Percentiles rank a stretch among this genome's conserved stretches.
Conservation (phyloP, 306 rosid species). For the Castanea crenata region DNA sequence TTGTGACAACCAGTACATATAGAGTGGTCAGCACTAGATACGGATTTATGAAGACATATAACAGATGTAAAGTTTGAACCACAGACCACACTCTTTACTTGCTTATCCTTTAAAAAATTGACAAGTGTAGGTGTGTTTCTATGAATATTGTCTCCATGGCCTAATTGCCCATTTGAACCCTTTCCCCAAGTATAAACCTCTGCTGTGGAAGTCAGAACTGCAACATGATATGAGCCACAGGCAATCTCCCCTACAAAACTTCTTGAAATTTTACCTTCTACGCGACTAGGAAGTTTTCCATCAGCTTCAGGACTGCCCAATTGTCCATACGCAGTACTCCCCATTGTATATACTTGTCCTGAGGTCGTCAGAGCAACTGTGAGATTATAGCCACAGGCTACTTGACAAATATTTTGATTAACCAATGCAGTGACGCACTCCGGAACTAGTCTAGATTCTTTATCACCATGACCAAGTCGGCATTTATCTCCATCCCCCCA, state of each 20-base stretch:
- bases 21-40: conserved; percentile 76
- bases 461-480: conserved; percentile 79
- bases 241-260: conserved; percentile 76
- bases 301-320: conserved; percentile 72
- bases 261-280: conserved; percentile 60
- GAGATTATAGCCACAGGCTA: conserved; percentile 84
- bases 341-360: conserved; percentile 87
- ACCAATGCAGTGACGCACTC: conserved; percentile 59
- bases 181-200: conserved; percentile 99
- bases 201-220: conserved; percentile 76
- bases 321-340: conserved; percentile 81
- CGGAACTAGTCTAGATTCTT: conserved; percentile 65
- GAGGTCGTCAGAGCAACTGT: conserved; percentile 77
- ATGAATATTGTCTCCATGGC: conserved; percentile 80
- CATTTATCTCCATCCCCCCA: conserved; percentile 99
- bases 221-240: conserved; percentile 93
- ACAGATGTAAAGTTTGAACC: conserved; percentile 91
- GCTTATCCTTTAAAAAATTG: conserved; percentile 63
- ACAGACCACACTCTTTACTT: conserved; percentile 72
- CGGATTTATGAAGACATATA: conserved; percentile 88
- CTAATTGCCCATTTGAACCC: conserved; percentile 95
- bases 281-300: conserved; percentile 65
- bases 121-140: conserved; percentile 78
- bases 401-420: conserved; percentile 64
- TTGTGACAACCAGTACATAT: conserved; percentile 72